Percentiles rank a stretch among this genome's conserved stretches.
phyloP scores from a whole-genome alignment of 2,329 filamentous ascomycete genomes.

The Diplodia scrobiculata region DNA sequence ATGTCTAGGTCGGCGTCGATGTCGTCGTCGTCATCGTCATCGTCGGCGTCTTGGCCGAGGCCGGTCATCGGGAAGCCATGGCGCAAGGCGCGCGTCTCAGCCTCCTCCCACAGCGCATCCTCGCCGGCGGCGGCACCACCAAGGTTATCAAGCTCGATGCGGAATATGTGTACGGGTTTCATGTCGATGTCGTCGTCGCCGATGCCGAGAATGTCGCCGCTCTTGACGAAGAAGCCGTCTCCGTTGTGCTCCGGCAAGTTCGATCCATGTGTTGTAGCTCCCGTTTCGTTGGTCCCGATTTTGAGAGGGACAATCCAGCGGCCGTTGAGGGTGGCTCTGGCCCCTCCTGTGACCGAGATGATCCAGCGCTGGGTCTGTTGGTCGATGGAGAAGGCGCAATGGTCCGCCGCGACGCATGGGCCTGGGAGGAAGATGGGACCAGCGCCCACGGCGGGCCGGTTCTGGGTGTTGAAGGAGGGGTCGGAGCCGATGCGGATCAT shows the following conservation, averaged over 20 bases:
- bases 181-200: slow-evolving; percentile 7
- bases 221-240: not conserved
- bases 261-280: too few relatives aligned
- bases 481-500: slow-evolving; percentile 12
- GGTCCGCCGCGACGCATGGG: not conserved
- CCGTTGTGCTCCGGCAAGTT: not conserved
- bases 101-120: slow-evolving; percentile 16
- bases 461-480: not conserved
- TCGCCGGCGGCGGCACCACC: not conserved
- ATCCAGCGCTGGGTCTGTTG: not conserved
- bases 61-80: slow-evolving; percentile 25
- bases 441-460: not conserved
- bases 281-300: too few relatives aligned
- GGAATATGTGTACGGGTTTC: slow-evolving; percentile 1
- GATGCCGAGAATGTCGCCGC: slow-evolving; percentile 22
- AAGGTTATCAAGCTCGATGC: not conserved
- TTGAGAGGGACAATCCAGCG: not conserved
- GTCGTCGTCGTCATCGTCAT: not conserved
- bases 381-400: slow-evolving; percentile 12
- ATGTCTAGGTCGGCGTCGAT: slow-evolving; percentile 28
- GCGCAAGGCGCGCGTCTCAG: slow-evolving; percentile 30
- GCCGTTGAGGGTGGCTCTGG: slow-evolving; percentile 2
- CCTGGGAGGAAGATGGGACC: not conserved
- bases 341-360: not conserved
- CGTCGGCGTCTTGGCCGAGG: not conserved